Evolutionary conservation across 441 rosid species (phyloP).

Genomic region (Adansonia madagascariensis): DNA sequence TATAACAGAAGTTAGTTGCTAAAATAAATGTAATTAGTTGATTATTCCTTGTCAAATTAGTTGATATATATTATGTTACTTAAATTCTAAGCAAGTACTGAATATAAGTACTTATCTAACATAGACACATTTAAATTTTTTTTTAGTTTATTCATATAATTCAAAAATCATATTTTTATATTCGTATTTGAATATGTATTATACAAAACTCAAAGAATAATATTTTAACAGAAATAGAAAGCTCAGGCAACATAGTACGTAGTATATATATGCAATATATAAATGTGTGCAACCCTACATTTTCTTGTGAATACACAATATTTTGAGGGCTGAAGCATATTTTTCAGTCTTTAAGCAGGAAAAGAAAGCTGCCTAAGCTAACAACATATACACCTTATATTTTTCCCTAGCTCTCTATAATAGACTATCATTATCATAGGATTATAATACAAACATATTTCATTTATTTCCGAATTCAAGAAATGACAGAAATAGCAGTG

Average conservation of each 20-base stretch:
- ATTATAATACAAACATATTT: neutral
- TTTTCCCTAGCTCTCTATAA: neutral
- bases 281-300: neutral
- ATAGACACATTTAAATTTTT: too few species aligned
- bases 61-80: neutral
- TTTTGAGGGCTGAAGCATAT: neutral
- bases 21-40: neutral
- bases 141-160: too few species aligned
- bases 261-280: too few species aligned
- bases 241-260: too few species aligned
- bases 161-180: too few species aligned
- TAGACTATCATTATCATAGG: neutral
- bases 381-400: neutral
- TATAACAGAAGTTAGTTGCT: neutral
- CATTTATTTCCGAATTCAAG: neutral
- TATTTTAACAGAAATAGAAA: too few species aligned
- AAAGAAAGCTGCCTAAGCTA: neutral
- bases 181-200: too few species aligned
- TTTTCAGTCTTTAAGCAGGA: neutral
- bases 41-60: neutral
- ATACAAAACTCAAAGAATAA: too few species aligned
- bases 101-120: too few species aligned
- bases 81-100: too few species aligned
- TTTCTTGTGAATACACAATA: neutral
- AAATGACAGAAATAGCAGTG: neutral